Base-by-base conservation (phyloP, 2,329 filamentous ascomycete species). In the Davidsoniella virescens region DNA sequence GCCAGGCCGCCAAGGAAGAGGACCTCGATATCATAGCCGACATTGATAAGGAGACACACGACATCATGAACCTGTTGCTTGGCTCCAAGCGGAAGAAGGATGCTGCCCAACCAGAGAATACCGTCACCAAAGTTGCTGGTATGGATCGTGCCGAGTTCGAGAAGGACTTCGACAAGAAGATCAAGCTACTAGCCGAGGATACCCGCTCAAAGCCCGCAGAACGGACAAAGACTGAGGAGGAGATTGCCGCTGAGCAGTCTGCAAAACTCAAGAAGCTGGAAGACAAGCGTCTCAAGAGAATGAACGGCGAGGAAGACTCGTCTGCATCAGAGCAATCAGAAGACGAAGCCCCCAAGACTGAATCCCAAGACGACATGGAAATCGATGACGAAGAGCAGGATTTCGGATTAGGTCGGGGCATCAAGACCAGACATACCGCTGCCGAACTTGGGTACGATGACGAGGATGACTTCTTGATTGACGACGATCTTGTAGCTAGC, bases 381-480 rank as follows among this genome's bases (percentile, higher is more conserved):
- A 39, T 26, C 29, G 71, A 70, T 20, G 33, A 47, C 2, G 69
- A 75, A 12, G 65, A 68, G 1, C 74, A 78, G 29, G 71, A 73
- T 51, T 83, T 76, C 60, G 74, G 75, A 2, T 66, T 82, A 14
- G 78, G 78, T 33, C 61, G 64, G 45, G 78, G 78, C 41, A 76
- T 81, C 55, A 75, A 69, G 58, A 66, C 68, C 49, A 69, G 71
- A 20, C 71, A 70, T 29, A 78, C 76, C 6, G 73, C 72, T 3
- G 70, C 73, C 9, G 73, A 82, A 52, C 63, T 87, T 16, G 84
- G 80, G 5, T 81, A 94, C 33, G 87, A 94, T 56, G 90, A 95
- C 57, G 90, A 96, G 61, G 90, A 96, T 58, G 87, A 95, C 58
- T 96, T 96, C 59, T 62, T 90, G 23, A 80, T 95, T 54, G 90